Base-by-base conservation (phyloP, 2,329 filamentous ascomycete species). In the Sporothrix euskadiensis region DNA sequence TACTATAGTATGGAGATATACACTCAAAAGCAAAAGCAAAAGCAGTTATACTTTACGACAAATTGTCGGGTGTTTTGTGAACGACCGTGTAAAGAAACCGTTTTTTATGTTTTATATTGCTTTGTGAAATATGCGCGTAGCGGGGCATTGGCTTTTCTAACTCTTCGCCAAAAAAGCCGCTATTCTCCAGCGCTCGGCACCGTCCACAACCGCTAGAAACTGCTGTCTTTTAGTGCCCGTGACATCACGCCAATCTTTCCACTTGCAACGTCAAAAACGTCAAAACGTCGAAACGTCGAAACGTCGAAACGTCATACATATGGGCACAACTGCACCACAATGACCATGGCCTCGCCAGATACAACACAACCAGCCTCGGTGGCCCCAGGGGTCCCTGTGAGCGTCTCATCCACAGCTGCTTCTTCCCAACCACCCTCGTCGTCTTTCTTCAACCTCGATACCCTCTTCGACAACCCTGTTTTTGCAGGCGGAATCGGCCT, bases 401-500 rank as follows among this genome's bases (percentile, higher is more conserved):
- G n/a, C 14, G 6, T 16, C 39, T 26, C 39, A 9, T 14, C 22
- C 39, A 35, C 19, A 12, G n/a, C 56, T 22, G 10, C 73, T 8
- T 41, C 63, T 19, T 19, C 71, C 1, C 3, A 71, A 4, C 39
- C 70, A 9, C 22, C 71, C 0, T 6, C 73, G 10, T 22, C 73
- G 1, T 75, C 75, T 1, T 12, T 71, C 3, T 69, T 76, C 26
- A 49, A 26, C 77, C 81, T 90, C 81, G 86, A 89, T 85, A 84
- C 83, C 30, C 85, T 91, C 69, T 87, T 90, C 79, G 85, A 88
- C 59, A 91, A 91, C 77, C 89, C 89, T 14, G 84, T 90, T 65
- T 89, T 89, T 78, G 88, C 88, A 12, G 88, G 88, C 84, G 94
- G 96, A 78, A 93, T 98, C 78, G 96, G 96, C 77, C 92, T 99